A percentile compares a stretch with the other conserved stretches of the same genome.
These are phyloP conservation scores for Cercospora janseana DNA, from an alignment of 2,329 filamentous ascomycete species.

Conservation along the genomic window DNA sequence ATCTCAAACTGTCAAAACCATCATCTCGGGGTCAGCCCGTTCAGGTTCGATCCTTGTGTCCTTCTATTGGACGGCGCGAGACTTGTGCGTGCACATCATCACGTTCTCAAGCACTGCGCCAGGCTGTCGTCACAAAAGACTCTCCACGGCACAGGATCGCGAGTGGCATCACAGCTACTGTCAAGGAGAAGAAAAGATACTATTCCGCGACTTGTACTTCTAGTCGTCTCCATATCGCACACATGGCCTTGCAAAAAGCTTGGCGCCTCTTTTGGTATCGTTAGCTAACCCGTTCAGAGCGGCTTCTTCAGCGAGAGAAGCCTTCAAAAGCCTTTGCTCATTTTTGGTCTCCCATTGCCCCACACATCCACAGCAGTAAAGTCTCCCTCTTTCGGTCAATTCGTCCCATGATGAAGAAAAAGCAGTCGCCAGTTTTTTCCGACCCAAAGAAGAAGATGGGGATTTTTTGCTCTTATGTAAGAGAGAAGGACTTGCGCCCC, in stretches of 20 bases:
- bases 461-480: conserved; percentile 1
- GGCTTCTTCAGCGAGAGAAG: background rate
- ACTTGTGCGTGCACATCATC: too few relatives aligned
- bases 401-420: too few relatives aligned
- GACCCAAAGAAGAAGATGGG: background rate
- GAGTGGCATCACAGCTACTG: too few relatives aligned
- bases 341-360: background rate
- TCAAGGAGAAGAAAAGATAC: background rate
- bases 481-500: conserved; percentile 7
- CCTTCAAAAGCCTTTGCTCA: conserved; percentile 12
- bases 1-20: too few relatives aligned
- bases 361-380: too few relatives aligned
- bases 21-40: too few relatives aligned
- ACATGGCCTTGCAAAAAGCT: conserved; percentile 1
- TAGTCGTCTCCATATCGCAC: conserved; percentile 12
- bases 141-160: too few relatives aligned
- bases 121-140: too few relatives aligned
- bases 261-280: background rate
- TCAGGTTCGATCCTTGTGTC: too few relatives aligned
- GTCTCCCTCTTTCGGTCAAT: background rate
- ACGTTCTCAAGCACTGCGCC: too few relatives aligned
- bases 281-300: conserved; percentile 9
- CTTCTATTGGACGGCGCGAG: too few relatives aligned
- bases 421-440: too few relatives aligned
- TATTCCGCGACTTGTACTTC: conserved; percentile 6